Conservation (phyloP, 2,329 filamentous ascomycete genomes). For the Ceratocystis albifundus region DNA sequence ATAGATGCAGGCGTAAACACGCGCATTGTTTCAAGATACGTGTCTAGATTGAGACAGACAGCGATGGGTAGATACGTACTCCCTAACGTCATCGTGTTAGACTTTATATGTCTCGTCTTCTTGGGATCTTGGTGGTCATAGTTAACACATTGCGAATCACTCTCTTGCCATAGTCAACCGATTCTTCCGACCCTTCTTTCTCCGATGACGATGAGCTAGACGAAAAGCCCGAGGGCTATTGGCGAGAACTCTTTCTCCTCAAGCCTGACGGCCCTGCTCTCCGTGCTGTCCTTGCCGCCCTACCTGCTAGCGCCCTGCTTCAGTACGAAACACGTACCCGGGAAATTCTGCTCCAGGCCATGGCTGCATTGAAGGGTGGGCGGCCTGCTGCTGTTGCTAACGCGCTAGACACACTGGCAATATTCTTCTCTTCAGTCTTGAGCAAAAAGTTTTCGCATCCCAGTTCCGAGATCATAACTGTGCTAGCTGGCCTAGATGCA, state of each 20-base stretch:
- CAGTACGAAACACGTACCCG: slow-evolving; percentile 65
- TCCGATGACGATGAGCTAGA: slow-evolving; percentile 48
- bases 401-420: slow-evolving; percentile 56
- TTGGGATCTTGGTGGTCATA: background rate
- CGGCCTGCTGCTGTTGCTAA: background rate
- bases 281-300: slow-evolving; percentile 54
- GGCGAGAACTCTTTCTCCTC: slow-evolving; percentile 89
- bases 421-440: slow-evolving; percentile 71
- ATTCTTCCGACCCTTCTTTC: background rate
- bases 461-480: slow-evolving; percentile 80
- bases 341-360: slow-evolving; percentile 64
- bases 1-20: background rate
- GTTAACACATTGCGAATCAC: background rate
- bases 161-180: background rate
- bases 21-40: background rate
- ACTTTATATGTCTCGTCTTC: too few species aligned
- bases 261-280: slow-evolving; percentile 63
- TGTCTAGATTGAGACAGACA: background rate
- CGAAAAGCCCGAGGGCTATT: slow-evolving; percentile 79
- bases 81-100: too few species aligned
- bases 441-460: slow-evolving; percentile 89
- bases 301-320: slow-evolving; percentile 64
- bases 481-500: slow-evolving; percentile 78
- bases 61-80: too few species aligned
- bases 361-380: slow-evolving; percentile 32